Conservation (phyloP, 805 yeast species). For the Candida palmyrensis region DNA sequence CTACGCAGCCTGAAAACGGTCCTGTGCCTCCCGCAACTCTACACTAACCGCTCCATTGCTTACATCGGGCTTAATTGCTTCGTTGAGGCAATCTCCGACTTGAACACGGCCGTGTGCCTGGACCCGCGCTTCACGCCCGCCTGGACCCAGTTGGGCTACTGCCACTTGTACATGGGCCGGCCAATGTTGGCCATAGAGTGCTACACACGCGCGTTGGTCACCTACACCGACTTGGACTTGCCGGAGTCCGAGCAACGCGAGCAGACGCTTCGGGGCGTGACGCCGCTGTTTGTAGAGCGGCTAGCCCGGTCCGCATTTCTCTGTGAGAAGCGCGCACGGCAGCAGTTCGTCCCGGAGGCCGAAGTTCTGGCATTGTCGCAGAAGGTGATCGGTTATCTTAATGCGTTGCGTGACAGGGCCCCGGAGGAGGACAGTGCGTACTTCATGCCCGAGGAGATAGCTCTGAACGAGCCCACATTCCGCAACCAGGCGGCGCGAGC, state of each 20-base stretch:
- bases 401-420: conserved; percentile 18
- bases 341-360: conserved; percentile 23
- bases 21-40: conserved; percentile 21
- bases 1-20: conserved; percentile 7
- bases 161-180: conserved; percentile 36
- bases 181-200: conserved; percentile 28
- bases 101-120: conserved; percentile 23
- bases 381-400: conserved; percentile 23
- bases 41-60: conserved; percentile 36
- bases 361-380: conserved; percentile 19
- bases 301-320: conserved; percentile 27
- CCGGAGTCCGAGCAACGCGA: conserved; percentile 14
- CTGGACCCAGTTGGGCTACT: conserved; percentile 41
- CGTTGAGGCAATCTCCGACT: conserved; percentile 33
- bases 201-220: conserved; percentile 26
- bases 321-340: conserved; percentile 34
- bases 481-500: conserved; percentile 17
- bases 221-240: conserved; percentile 11
- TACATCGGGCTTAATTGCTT: conserved; percentile 37
- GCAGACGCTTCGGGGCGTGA: conserved; percentile 16
- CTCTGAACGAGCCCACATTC: conserved; percentile 5
- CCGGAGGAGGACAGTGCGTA: conserved; percentile 20
- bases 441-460: conserved; percentile 14
- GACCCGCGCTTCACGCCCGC: conserved; percentile 36
- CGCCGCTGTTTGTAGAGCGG: conserved; percentile 37